Evolutionary conservation across 208 protist species (phyloP), one percentile per base, ranked within the genome.

Genomic region (Crithidia acanthocephali): DNA sequence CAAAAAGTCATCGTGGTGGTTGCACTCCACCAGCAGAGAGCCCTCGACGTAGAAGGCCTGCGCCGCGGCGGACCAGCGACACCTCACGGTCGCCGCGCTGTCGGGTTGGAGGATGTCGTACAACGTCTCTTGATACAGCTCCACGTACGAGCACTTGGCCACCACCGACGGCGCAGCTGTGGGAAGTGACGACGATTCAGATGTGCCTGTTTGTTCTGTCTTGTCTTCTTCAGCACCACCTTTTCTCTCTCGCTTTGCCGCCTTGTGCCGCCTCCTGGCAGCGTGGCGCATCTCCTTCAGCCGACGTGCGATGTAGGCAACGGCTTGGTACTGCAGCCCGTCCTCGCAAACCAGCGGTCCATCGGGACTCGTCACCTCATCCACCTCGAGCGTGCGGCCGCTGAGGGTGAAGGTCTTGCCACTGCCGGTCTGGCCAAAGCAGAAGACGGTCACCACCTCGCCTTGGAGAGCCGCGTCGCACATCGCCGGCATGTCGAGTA

Each of bases 391-490:
- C 11, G 76, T 83, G 23, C 50, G 58, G 6, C 93, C 93, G 56
- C 85, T 92, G 76, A 97, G 85, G 18, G 93, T 96, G 77, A 85
- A 94, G 3, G 93, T 96, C 72, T 97, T 97, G 15, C 93, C 93
- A 35, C 90, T 95, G 52, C 92, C 92, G 16, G 90, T 96, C 74
- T 95, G 87, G 16, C 94, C 94, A 82, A 95, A 98, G 68, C 88
- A 94, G 32, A 98, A 80, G 7, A 98, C 68, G 9, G 94, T 95
- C 23, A 91, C 83, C 27, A 91, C 83, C 50, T 84, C 80, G 0
- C 94, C 94, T n/a, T 79, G 65, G 20, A 85, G 28, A 11, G 94
- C 94, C 45, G 87, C 85, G 42, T 96, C 87, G 74, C 90, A 95
- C 72, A 90, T 80, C 2, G 68, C 61, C 4, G 58, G 50, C 22